phyloP scores from a whole-genome alignment of 1,139 yeast species.

The Yamadazyma taylorii region DNA sequence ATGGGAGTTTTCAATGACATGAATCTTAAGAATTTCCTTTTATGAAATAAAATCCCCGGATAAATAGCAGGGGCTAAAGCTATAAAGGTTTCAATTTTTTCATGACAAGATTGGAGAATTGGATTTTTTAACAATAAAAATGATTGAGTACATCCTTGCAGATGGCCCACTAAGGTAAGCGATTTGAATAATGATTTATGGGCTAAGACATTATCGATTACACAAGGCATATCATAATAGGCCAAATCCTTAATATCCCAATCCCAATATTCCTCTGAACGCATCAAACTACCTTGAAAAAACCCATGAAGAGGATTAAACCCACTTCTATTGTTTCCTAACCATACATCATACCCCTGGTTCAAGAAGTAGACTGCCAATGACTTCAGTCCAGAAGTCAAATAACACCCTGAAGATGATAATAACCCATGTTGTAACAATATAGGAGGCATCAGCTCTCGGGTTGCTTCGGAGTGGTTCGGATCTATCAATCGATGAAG shows the following conservation, averaged over 20 bases:
- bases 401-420: slow-evolving; percentile 82
- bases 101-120: slow-evolving; percentile 31
- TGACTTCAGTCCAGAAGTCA: slow-evolving; percentile 76
- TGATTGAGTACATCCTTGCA: slow-evolving; percentile 91
- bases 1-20: slow-evolving; percentile 42
- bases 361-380: slow-evolving; percentile 63
- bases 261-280: slow-evolving; percentile 61
- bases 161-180: slow-evolving; percentile 73
- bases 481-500: slow-evolving; percentile 66
- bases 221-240: slow-evolving; percentile 68
- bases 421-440: slow-evolving; percentile 81
- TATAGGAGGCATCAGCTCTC: slow-evolving; percentile 52
- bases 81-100: slow-evolving; percentile 63
- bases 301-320: slow-evolving; percentile 63
- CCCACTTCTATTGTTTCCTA: slow-evolving; percentile 90
- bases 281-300: slow-evolving; percentile 42
- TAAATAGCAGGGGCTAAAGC: slow-evolving; percentile 90
- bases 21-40: slow-evolving; percentile 57
- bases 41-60: slow-evolving; percentile 71
- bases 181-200: slow-evolving; percentile 45
- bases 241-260: slow-evolving; percentile 90
- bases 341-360: slow-evolving; percentile 86
- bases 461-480: slow-evolving; percentile 31
- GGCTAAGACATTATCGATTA: slow-evolving; percentile 59
- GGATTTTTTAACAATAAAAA: slow-evolving; percentile 54